Evolutionary conservation across 169 alveolate genomes (phyloP).

Genomic region (Plasmodium knowlesi): DNA sequence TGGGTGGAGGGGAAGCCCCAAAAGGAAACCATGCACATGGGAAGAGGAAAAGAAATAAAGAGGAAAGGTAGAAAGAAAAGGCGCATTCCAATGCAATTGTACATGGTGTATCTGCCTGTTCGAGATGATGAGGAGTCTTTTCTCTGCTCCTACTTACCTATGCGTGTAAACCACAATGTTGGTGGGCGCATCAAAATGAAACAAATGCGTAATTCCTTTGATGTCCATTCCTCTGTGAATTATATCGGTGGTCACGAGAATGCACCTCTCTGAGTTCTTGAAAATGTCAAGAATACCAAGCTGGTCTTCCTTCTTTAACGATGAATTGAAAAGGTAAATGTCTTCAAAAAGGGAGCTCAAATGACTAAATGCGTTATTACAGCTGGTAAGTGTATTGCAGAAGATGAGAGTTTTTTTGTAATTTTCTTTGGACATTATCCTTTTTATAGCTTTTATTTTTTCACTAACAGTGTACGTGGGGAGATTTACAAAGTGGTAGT

Average conservation of each 20-base stretch:
- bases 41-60: neutral
- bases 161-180: slow-evolving; percentile 89
- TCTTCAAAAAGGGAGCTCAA: slow-evolving; percentile 48
- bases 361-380: slow-evolving; percentile 38
- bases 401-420: slow-evolving; percentile 57
- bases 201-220: slow-evolving; percentile 91
- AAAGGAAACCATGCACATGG: neutral
- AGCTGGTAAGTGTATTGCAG: slow-evolving; percentile 55
- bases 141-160: slow-evolving; percentile 12
- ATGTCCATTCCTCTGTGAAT: slow-evolving; percentile 96
- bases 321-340: slow-evolving; percentile 48
- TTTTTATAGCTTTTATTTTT: slow-evolving; percentile 32
- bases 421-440: slow-evolving; percentile 25
- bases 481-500: slow-evolving; percentile 53
- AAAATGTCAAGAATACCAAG: slow-evolving; percentile 84
- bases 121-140: neutral
- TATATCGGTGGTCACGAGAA: slow-evolving; percentile 95
- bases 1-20: neutral
- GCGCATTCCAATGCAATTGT: neutral
- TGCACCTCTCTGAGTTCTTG: slow-evolving; percentile 89
- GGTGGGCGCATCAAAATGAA: slow-evolving; percentile 94
- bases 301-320: slow-evolving; percentile 46
- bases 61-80: neutral
- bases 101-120: neutral
- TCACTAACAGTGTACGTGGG: slow-evolving; percentile 5